Base-by-base conservation (phyloP, 257 asterid genomes). In the Rauvolfia tetraphylla region DNA sequence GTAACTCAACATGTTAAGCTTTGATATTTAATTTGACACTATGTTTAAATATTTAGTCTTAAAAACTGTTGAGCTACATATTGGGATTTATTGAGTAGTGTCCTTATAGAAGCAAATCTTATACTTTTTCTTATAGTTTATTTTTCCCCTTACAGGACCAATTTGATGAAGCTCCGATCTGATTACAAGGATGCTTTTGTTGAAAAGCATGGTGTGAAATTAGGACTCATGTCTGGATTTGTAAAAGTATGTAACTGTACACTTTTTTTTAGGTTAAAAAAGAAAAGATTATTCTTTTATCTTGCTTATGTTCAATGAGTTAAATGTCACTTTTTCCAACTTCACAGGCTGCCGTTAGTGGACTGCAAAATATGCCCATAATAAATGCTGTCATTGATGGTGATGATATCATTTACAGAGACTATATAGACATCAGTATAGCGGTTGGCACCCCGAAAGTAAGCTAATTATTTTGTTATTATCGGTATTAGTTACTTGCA, bases 381-480 rank as follows among this genome's bases (percentile, higher is more conserved):
- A 87, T 95, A 79, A 95, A 95, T 77, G 98, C 99, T 38, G 99
- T 95, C 83, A 95, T 95, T 76, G 99, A 95, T 81, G 97, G 99
- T 17, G 99, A 93, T 87, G 97, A 93, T 83, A 95, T 95, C 72
- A 93, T 95, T 33, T 93, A 93, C 80, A 90, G 98, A 82, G 99
- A 95, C 82, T 95, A 93, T 10, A 75, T 90, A 38, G 99, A 95
- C 82, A 93, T 95, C 81, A 95, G 99, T 85, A 93, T 95, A 61
- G 99, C 99, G 41, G 99, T 95, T 85, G 99, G 99, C 75, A 95
- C 99, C 73, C 93, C 98, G 67, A 95, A 93, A 97, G 99, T 80
- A 84, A 87, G 91, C 73, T 70, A 23, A 39, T 7, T 34, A 68
- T 66, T 58, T 48, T 41, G 34, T 12, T 33, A 18, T 27, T 3